Conservation (phyloP, 2,329 filamentous ascomycete species). For the Pseudogymnoascus sp. region DNA sequence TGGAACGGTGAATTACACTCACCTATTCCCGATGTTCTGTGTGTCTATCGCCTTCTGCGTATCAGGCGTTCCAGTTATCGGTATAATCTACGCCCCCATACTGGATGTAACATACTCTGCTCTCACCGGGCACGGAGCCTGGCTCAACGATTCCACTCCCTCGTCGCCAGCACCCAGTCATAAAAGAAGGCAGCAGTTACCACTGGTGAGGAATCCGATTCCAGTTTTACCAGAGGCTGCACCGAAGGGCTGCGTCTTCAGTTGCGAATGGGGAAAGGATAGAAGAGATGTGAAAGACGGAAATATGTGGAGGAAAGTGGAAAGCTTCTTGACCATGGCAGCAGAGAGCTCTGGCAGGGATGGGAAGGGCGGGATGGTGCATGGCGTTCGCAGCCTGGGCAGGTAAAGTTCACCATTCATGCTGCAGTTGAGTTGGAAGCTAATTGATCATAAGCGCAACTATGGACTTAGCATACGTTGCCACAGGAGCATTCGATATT, state of each 20-base stretch:
- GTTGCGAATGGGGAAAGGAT: slow-evolving; percentile 76
- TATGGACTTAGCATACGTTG: slow-evolving; percentile 65
- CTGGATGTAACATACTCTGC: slow-evolving; percentile 62
- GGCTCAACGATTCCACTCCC: slow-evolving; percentile 28
- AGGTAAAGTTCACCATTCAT: slow-evolving; percentile 31
- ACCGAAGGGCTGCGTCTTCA: slow-evolving; percentile 62
- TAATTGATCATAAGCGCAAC: slow-evolving; percentile 49
- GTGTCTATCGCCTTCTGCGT: slow-evolving; percentile 66
- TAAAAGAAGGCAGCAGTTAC: slow-evolving; percentile 55
- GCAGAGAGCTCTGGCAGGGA: slow-evolving; percentile 53
- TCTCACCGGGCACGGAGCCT: slow-evolving; percentile 58
- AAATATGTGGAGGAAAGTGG: slow-evolving; percentile 63
- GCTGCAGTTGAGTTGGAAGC: neutral
- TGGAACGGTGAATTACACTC: slow-evolving; percentile 72
- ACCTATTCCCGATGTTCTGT: slow-evolving; percentile 75
- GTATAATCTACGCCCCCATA: slow-evolving; percentile 66
- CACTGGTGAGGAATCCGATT: slow-evolving; percentile 53
- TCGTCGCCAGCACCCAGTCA: slow-evolving; percentile 18
- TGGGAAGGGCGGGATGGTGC: slow-evolving; percentile 70
- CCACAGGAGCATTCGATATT: slow-evolving; percentile 68
- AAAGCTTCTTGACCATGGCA: slow-evolving; percentile 70
- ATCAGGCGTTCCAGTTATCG: slow-evolving; percentile 52
- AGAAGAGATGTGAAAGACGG: slow-evolving; percentile 56
- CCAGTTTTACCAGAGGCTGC: slow-evolving; percentile 56
- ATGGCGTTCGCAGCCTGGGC: slow-evolving; percentile 64